Base-by-base conservation (phyloP, 192 early-diverging fungal genomes). In the Martensiomyces pterosporus region DNA sequence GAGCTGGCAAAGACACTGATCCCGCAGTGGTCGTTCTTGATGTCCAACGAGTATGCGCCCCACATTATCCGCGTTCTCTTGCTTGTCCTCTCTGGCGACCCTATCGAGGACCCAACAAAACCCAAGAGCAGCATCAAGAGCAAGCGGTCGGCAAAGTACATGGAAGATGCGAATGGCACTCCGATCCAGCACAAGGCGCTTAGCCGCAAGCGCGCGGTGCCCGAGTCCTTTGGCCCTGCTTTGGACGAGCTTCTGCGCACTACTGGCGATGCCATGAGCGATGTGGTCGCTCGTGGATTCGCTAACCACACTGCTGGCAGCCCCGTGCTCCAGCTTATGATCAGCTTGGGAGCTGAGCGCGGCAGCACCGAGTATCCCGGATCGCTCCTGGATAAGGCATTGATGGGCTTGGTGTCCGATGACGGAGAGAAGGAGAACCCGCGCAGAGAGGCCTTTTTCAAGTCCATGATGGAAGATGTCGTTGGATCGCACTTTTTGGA, bases 401-500 rank as follows among this genome's bases (percentile, higher is more conserved):
- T 81, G 39, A 76, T 77, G 74, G 80, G 80, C 18, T 34, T 64
- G 26, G 59, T 84, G 27, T 66, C 79, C 47, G 68, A 70, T 35
- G 69, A 65, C 22, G 50, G 52, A 3, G 52, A 52, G 2, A 47
- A 57, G 19, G 60, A 58, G 40, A 67, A 77, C 44, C 43, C 52
- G 22, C 69, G 75, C 29, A 58, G 79, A 29, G 76, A 80, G 62
- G 60, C 70, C 9, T 78, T 67, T 59, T 70, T 83, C 42, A 63
- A 79, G 33, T 72, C 63, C 10, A 57, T 90, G 24, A 68, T 93
- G 37, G 57, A 76, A 33, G 79, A 90, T 46, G 71, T 66, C 7
- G 83, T 90, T 35, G 91, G 88, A 7, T 89, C 88, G 12, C 91
- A 91, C 56, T 60, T 93, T 22, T 56, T 90, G 25, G 86, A 93